Conservation (phyloP, 2,329 filamentous ascomycete species). For the Fusarium chlamydosporum region DNA sequence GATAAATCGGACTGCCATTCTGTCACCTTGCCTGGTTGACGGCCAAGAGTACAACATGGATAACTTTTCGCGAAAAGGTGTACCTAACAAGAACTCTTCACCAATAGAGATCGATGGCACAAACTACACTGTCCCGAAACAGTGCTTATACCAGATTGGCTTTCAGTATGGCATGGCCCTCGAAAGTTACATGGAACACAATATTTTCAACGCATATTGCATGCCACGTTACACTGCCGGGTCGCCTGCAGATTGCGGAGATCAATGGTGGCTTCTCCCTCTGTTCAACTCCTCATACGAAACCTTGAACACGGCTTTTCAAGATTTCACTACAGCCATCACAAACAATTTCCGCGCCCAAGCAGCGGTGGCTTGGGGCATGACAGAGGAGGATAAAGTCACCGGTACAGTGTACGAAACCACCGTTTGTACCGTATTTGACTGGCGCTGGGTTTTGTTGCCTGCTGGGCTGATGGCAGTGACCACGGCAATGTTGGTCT, state of each 20-base stretch:
- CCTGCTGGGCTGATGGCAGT: conserved; percentile 1
- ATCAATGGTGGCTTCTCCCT: conserved; percentile 1
- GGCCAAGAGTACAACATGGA: conserved; percentile 1
- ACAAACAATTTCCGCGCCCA: conserved; percentile 16
- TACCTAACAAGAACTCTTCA: background rate
- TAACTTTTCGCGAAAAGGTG: background rate
- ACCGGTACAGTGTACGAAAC: conserved; percentile 2
- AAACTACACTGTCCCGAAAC: conserved; percentile 1
- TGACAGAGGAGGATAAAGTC: background rate
- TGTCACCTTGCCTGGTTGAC: background rate
- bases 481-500: conserved; percentile 6
- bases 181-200: background rate
- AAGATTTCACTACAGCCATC: background rate
- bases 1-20: background rate
- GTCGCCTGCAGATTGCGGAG: background rate
- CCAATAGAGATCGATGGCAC: background rate
- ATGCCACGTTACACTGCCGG: fast-evolving
- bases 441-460: conserved; percentile 18
- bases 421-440: conserved; percentile 12
- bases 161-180: background rate
- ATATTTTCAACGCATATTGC: background rate
- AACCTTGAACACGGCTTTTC: background rate
- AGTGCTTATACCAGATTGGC: conserved; percentile 1
- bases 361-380: fast-evolving
- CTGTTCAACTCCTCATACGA: background rate